Percentiles rank a stretch among this genome's conserved stretches.
phyloP scores from a whole-genome alignment of 2,329 filamentous ascomycete species.

The Colletotrichum sp. region DNA sequence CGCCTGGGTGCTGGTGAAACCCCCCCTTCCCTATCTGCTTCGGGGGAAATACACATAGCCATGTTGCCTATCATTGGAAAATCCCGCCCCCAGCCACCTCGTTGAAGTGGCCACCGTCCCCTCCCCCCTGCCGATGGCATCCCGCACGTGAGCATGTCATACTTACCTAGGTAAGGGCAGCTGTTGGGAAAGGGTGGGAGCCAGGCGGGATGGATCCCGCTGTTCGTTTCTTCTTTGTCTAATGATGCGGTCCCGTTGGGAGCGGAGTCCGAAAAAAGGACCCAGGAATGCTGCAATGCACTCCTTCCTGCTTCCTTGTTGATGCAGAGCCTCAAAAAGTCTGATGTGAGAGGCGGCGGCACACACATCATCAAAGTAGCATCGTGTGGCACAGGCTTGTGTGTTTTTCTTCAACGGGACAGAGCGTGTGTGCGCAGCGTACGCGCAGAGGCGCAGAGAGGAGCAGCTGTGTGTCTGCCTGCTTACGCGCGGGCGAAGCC shows the following conservation, averaged over 20 bases:
- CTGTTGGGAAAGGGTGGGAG: background rate
- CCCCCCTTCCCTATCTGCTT: constrained; percentile 6
- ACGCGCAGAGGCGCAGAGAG: background rate
- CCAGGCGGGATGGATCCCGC: background rate
- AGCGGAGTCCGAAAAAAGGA: background rate
- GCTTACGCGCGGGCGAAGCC: background rate
- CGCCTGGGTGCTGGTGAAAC: constrained; percentile 11
- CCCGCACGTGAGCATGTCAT: constrained; percentile 1
- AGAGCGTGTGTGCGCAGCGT: background rate
- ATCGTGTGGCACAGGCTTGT: background rate
- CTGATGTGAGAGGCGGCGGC: constrained; percentile 1
- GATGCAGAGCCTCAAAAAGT: constrained; percentile 15
- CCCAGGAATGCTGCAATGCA: background rate
- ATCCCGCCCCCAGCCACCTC: constrained; percentile 1
- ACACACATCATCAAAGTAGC: background rate
- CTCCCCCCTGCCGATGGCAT: background rate
- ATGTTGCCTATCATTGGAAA: background rate
- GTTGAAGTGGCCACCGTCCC: background rate
- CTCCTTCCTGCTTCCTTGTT: background rate
- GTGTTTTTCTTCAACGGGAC: constrained; percentile 3
- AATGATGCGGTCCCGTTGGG: background rate
- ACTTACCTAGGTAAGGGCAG: background rate
- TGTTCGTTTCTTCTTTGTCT: background rate
- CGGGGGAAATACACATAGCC: background rate
- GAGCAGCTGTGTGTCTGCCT: background rate